Evolutionary conservation across 2,329 filamentous ascomycete genomes (phyloP).

Genomic region (Venturia carpophila): DNA sequence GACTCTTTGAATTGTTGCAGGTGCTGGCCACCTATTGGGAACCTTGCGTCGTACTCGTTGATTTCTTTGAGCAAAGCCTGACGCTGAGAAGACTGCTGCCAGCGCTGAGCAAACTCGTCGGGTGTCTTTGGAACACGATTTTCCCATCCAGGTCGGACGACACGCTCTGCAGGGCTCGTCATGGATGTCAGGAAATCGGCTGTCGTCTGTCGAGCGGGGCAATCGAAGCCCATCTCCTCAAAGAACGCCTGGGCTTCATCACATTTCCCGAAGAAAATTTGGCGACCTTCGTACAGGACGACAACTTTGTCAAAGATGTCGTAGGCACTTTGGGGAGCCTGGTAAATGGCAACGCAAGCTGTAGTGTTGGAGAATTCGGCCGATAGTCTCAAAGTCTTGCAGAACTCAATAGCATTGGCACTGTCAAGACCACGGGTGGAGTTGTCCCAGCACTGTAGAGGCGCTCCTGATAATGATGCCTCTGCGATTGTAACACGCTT

Average conservation of each 20-base stretch:
- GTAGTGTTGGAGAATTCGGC: conserved; percentile 60
- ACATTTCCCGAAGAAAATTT: conserved; percentile 60
- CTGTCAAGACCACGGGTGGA: conserved; percentile 66
- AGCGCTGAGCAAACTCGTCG: conserved; percentile 43
- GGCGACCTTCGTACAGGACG: conserved; percentile 56
- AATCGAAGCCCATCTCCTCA: conserved; percentile 58
- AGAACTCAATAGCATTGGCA: conserved; percentile 69
- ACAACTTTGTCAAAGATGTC: conserved; percentile 61
- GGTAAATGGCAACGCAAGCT: conserved; percentile 66
- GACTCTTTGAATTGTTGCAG: conserved; percentile 40
- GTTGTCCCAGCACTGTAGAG: conserved; percentile 70
- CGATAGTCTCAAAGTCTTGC: conserved; percentile 59
- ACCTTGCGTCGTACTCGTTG: conserved; percentile 39
- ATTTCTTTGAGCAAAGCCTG: conserved; percentile 37
- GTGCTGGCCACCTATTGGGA: conserved; percentile 38
- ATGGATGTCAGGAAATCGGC: conserved; percentile 73
- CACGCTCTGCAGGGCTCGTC: conserved; percentile 45
- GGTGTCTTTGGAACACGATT: conserved; percentile 41
- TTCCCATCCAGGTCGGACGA: conserved; percentile 39
- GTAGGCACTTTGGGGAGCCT: conserved; percentile 61
- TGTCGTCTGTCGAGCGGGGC: conserved; percentile 62
- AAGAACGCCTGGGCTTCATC: conserved; percentile 59
- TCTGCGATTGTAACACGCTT: conserved; percentile 80
- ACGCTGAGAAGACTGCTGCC: conserved; percentile 48
- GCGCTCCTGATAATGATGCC: conserved; percentile 57